Base-by-base conservation (phyloP, 192 early-diverging fungal species). In the Entomortierella lignicola region DNA sequence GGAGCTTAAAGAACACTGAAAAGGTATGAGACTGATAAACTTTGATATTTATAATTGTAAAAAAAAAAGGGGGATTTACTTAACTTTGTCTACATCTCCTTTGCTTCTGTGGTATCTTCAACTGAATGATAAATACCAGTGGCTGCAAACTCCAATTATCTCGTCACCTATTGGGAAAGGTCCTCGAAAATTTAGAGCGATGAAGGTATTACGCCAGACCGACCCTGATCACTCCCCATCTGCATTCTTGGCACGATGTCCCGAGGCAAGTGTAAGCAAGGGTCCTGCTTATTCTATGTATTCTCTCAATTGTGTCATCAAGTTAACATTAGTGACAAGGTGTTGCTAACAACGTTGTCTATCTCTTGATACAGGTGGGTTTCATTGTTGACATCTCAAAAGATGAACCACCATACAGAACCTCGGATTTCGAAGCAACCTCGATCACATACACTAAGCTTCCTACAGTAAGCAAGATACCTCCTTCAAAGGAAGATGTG, bases 1-100 rank as follows among this genome's bases (percentile, higher is more conserved):
- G 87, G 87, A 85, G 85, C 67, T 63, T 88, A n/a, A 88, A 88
- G 66, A 88, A 88, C 37, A 84, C 77, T 30, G 85, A 86, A 79
- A 88, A 88, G 85, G 85, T 88, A 58, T 31, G 39, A 42, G 39
- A 42, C 13, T 42, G 13, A 42, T 42, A 42, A 42, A 42, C 8
- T 25, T n/a, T 31, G 44, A 11, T 39, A 11, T 23, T 55, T 41
- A 7, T 32, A 43, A 10, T 1, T 57, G 26, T 54, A 60, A 48
- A 34, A 32, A 43, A 34, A 29, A 48, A 48, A 7, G 10, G 34
- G 34, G 10, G 34, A 8, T 60, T 50, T 29, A 50, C 57, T 23
- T 43, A 32, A 41, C 47, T n/a, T 17, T 21, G 34, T 55, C 17
- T 21, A 27, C 68, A 60, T 60, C 30, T 23, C 51, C 31, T 29